Evolutionary conservation across 2,329 filamentous ascomycete species (phyloP).

Genomic region (Didymella segeticola): DNA sequence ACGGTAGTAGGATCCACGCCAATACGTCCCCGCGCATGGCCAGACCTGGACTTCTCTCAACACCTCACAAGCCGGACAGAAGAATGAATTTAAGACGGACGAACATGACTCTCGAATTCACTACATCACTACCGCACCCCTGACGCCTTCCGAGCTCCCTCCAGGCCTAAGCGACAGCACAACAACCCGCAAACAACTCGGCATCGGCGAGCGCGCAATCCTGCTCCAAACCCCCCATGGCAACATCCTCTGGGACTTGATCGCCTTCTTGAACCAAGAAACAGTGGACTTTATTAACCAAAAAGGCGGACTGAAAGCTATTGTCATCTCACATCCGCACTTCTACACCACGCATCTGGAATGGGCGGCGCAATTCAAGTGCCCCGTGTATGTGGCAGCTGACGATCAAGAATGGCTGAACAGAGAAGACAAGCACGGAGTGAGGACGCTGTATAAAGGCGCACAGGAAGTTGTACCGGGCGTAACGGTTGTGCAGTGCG

Average conservation of each 20-base stretch:
- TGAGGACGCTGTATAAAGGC: conserved; percentile 55
- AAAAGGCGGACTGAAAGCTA: conserved; percentile 72
- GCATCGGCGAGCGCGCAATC: conserved; percentile 77
- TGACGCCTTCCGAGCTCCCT: conserved; percentile 27
- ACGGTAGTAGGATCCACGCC: conserved; percentile 61
- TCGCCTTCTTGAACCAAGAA: conserved; percentile 71
- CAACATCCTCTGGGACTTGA: conserved; percentile 81
- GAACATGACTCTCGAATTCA: conserved; percentile 53
- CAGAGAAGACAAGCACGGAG: conserved; percentile 52
- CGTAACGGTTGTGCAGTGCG: conserved; percentile 70
- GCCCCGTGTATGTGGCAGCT: conserved; percentile 71
- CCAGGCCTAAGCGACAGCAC: conserved; percentile 47
- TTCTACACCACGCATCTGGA: conserved; percentile 79
- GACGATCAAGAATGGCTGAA: conserved; percentile 73
- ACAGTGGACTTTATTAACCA: conserved; percentile 66
- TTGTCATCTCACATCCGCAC: conserved; percentile 80
- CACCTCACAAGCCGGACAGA: conserved; percentile 53
- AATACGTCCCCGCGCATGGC: conserved; percentile 69
- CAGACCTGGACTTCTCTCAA: conserved; percentile 71
- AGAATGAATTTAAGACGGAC: conserved; percentile 62
- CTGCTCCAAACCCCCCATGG: conserved; percentile 70
- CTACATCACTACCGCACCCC: conserved; percentile 53
- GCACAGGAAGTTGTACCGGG: conserved; percentile 54
- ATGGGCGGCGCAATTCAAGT: conserved; percentile 73
- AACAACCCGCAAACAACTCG: conserved; percentile 58